These are phyloP conservation scores for Apiosordaria backusii DNA, from an alignment of 495 filamentous ascomycete genomes.

Conservation along the genomic window DNA sequence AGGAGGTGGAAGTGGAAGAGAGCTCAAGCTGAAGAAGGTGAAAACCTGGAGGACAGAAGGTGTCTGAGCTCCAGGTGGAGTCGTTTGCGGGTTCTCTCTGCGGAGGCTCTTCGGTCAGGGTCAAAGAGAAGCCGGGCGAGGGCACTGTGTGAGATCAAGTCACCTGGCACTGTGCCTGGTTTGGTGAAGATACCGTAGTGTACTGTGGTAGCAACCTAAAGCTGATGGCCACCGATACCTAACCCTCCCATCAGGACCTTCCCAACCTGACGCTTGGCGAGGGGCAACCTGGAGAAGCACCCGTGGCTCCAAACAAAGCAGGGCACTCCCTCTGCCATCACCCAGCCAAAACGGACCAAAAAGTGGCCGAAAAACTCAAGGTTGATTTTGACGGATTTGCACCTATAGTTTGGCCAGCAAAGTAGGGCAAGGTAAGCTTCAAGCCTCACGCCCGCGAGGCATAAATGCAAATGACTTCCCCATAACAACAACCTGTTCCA, in stretches of 20 bases:
- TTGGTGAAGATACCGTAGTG: background rate
- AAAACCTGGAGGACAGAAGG: conserved; percentile 11
- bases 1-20: conserved; percentile 9
- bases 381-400: background rate
- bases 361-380: background rate
- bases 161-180: background rate
- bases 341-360: background rate
- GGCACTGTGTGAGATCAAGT: background rate
- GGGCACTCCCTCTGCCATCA: background rate
- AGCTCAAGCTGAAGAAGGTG: conserved; percentile 12
- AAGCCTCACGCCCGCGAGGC: background rate
- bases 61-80: conserved; percentile 17
- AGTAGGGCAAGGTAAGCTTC: background rate
- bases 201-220: background rate
- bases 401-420: background rate
- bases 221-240: background rate
- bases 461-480: background rate
- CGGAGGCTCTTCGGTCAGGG: conserved; percentile 6
- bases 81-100: conserved; percentile 6
- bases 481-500: background rate
- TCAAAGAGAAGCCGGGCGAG: conserved; percentile 6
- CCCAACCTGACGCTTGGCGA: conserved; percentile 10
- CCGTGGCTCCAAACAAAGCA: conserved; percentile 2
- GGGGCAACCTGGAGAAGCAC: background rate
- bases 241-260: conserved; percentile 3